Base-by-base conservation (phyloP, 2,329 filamentous ascomycete species). In the Fusarium solani-melongenae region DNA sequence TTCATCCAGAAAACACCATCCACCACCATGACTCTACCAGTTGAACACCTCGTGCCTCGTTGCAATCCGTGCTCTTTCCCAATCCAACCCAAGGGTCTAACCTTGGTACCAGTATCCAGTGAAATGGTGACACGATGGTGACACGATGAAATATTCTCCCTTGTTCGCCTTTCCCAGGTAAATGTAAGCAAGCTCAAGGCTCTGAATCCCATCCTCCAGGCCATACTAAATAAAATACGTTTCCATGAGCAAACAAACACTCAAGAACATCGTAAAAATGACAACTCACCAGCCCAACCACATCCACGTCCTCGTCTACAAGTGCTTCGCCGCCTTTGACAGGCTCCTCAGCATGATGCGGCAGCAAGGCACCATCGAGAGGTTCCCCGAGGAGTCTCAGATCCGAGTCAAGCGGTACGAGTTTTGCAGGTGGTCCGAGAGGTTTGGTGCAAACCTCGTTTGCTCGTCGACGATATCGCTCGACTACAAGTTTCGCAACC, bases 401-500 rank as follows among this genome's bases (percentile, higher is more conserved):
- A 24, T 70, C 41, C 46, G n/a, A 12, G 33, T 55, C 56, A 34
- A 51, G 22, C 55, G 55, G 8, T 61, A 70, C n/a, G 55, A 64
- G 2, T 63, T 75, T 10, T n/a, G 63, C 14, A 59, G 36, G 12
- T 75, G 73, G 73, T 65, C 60, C 1, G 24, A 46, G 3, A 38
- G 59, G 15, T 74, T 63, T n/a, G 62, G 73, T 17, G 71, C 68
- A 11, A 51, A 74, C 15, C 29, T 41, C 1, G 29, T 34, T 5
- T 46, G 55, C 31, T 36, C 31, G 4, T 74, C 22, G 7, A 67
- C 55, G 5, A 29, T 75, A 27, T 76, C 73, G 0, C 66, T 72
- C 44, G 65, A 75, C 12, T 66, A 63, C 41, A 75, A 76, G 56
- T 65, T 75, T 33, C 68, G 68, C 24, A 59, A 60, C 20, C 57